phyloP scores from a whole-genome alignment of 2,329 filamentous ascomycete genomes.

The Aaosphaeria pasadenensis region DNA sequence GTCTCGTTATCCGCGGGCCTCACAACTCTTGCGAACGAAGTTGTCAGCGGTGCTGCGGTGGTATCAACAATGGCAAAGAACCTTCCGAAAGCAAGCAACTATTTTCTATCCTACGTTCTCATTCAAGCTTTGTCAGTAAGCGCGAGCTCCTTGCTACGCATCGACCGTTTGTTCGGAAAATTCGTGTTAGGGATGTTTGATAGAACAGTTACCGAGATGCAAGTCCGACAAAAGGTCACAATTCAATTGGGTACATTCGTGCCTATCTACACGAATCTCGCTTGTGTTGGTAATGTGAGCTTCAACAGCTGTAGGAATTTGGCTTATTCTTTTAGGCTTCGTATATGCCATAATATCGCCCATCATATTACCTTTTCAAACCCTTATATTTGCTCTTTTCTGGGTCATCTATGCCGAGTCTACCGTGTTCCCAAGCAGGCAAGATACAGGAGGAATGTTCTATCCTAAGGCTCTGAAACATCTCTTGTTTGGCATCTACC shows the following conservation, averaged over 20 bases:
- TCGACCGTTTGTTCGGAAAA: constrained; percentile 3
- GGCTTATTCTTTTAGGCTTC: too few species aligned
- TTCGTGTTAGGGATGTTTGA: constrained; percentile 6
- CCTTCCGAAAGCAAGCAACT: constrained; percentile 13
- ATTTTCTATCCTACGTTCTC: constrained; percentile 14
- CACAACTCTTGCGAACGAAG: constrained; percentile 8
- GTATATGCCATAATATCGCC: too few species aligned
- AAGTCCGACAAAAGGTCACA: constrained; percentile 1
- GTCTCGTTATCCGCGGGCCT: constrained; percentile 8
- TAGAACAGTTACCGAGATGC: constrained; percentile 7
- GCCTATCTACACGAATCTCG: too few species aligned
- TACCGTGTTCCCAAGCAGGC: too few species aligned
- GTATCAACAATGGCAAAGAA: constrained; percentile 12
- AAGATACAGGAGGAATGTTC: too few species aligned
- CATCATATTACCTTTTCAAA: too few species aligned
- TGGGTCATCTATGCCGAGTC: too few species aligned
- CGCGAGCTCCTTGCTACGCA: constrained; percentile 4
- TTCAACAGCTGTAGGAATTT: too few species aligned
- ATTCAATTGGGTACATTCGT: constrained; percentile 9
- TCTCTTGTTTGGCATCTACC: too few species aligned
- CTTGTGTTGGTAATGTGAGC: too few species aligned
- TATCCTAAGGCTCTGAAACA: too few species aligned
- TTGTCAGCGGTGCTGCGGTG: constrained; percentile 2
- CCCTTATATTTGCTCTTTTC: too few species aligned
- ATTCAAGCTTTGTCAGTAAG: constrained; percentile 9